These are phyloP conservation scores for Gypsophila paniculata DNA, from an alignment of 179 eudicot genomes.

Conservation along the genomic window DNA sequence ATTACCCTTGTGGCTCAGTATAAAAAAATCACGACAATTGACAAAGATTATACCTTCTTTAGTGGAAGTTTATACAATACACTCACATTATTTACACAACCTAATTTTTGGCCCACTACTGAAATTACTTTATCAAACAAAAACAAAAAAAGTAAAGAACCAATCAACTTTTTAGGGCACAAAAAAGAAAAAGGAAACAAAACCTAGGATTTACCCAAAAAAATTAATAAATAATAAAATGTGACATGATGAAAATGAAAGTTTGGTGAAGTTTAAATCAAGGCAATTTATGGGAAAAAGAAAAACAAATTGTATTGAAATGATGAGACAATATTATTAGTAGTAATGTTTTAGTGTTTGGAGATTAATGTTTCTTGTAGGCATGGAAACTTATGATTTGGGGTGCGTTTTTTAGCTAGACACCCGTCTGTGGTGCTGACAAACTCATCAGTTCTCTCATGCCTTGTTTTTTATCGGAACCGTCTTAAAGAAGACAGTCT, in stretches of 20 bases:
- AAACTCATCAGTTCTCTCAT: no score
- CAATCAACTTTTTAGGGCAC: slow-evolving; percentile 10
- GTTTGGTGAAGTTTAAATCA: neutral
- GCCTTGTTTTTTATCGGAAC: no score
- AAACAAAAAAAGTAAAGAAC: no score
- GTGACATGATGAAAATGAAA: neutral
- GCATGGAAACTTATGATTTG: no score
- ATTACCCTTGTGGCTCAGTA: no score
- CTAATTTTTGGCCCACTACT: slow-evolving; percentile 1
- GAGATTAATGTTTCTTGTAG: no score
- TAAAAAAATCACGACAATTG: neutral
- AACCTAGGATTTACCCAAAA: slow-evolving; percentile 14
- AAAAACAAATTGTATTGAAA: neutral
- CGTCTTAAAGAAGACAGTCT: no score
- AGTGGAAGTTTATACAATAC: neutral
- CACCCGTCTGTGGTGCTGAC: no score
- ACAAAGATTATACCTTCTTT: neutral
- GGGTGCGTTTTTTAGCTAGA: no score
- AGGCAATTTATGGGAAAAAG: neutral
- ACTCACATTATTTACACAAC: neutral
- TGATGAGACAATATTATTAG: slow-evolving; percentile 12
- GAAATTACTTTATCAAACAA: neutral
- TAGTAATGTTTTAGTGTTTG: no score
- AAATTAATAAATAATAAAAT: neutral
- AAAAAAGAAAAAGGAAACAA: neutral